Base-by-base conservation (phyloP, 805 yeast genomes). In the Yarrowia divulgata region DNA sequence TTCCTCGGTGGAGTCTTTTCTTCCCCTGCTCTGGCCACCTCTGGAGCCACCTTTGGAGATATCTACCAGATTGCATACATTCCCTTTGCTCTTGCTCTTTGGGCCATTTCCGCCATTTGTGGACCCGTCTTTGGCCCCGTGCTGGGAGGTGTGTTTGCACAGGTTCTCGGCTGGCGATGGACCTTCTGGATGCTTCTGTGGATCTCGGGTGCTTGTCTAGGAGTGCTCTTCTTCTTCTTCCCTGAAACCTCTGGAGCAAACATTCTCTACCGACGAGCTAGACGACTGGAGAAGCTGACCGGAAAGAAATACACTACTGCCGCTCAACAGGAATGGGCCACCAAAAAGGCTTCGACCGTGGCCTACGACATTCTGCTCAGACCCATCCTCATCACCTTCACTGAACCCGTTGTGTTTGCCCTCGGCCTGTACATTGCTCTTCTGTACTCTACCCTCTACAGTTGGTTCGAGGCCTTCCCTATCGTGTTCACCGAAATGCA, bases 31-130 rank as follows among this genome's bases (percentile, higher is more conserved):
- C 50, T 46, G 4, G 50, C 50, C 8, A 46, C 50, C 16, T 46
- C 50, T 4, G 50, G 50, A 46, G 50, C 50, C 50, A 46, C 50
- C 34, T 46, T 46, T 14, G 50, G 50, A 46, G 50, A 46, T 34
- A 46, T 46, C 7, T 46, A 46, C 50, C 16, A 10, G 16, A 19
- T 46, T 12, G 50, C 50, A 5, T 46, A 46, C 50, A 46, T 46
- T 12, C 50, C 50, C 32, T 46, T 46, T 46, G 50, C 50, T 12
- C 50, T 46, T 10, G 50, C 50, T 46, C 32, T 46, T 32, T 46
- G 50, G 50, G 50, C 50, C 32, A 46, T 46, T 13, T 19, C 32
- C 13, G 50, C 50, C 32, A 46, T 46, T 8, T 46, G 50, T 19
- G 50, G 50, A 19, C 50, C 50, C 23, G 50, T 46, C 9, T 46